These are phyloP conservation scores for Neonectria hederae DNA, from an alignment of 2,329 filamentous ascomycete genomes.

Conservation along the genomic window DNA sequence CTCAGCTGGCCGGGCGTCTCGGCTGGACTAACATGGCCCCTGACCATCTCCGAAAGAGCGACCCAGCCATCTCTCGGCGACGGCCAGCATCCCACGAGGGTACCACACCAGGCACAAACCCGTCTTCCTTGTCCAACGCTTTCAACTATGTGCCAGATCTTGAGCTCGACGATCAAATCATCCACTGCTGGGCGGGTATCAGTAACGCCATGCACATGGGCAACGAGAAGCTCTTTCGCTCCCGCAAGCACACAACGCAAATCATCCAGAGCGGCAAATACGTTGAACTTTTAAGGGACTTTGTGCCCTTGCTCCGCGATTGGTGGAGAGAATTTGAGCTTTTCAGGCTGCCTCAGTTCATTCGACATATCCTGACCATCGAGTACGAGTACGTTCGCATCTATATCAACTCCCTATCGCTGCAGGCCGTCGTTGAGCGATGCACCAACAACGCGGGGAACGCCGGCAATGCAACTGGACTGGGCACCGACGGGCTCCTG, in stretches of 20 bases:
- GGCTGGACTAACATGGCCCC: conserved; percentile 96
- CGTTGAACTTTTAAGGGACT: conserved; percentile 80
- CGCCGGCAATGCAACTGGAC: conserved; percentile 58
- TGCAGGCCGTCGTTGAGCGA: conserved; percentile 94
- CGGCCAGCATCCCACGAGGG: conserved; percentile 63
- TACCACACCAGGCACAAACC: conserved; percentile 68
- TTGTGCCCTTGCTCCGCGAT: conserved; percentile 78
- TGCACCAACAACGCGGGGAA: conserved; percentile 78
- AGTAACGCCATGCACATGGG: conserved; percentile 91
- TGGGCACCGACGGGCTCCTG: conserved; percentile 47
- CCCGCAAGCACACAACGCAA: conserved; percentile 85
- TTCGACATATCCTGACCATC: conserved; percentile 83
- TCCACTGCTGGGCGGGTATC: conserved; percentile 93
- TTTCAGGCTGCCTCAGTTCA: conserved; percentile 73
- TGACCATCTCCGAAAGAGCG: conserved; percentile 66
- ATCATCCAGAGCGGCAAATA: conserved; percentile 90
- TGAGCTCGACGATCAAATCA: conserved; percentile 74
- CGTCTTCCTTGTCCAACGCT: conserved; percentile 63
- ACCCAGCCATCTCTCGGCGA: conserved; percentile 63
- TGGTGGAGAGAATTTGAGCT: conserved; percentile 87
- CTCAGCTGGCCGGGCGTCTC: conserved; percentile 90
- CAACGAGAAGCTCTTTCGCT: conserved; percentile 88
- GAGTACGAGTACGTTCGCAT: conserved; percentile 96
- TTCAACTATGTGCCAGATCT: conserved; percentile 75
- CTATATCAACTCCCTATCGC: conserved; percentile 91